These are phyloP conservation scores for Cairneyella variabilis DNA, from an alignment of 495 filamentous ascomycete genomes.

Conservation along the genomic window DNA sequence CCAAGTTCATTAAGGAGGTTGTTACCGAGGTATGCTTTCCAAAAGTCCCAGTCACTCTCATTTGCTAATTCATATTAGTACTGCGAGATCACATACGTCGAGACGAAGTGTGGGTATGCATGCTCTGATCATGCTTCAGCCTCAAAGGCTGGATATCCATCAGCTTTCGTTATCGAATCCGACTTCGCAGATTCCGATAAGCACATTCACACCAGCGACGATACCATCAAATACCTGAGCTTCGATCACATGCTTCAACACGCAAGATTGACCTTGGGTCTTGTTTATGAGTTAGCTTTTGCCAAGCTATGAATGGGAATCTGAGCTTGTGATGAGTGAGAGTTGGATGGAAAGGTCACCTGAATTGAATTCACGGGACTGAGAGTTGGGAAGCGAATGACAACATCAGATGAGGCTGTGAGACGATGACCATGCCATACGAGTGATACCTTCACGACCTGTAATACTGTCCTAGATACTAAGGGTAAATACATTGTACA, in stretches of 20 bases:
- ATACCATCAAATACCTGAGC: slow-evolving; percentile 80
- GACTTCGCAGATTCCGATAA: slow-evolving; percentile 80
- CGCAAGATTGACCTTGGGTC: slow-evolving; percentile 82
- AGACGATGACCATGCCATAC: too few relatives aligned
- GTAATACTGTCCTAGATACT: too few relatives aligned
- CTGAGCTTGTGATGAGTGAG: background rate
- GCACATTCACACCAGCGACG: slow-evolving; percentile 87
- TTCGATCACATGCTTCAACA: slow-evolving; percentile 99
- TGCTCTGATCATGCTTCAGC: slow-evolving; percentile 98
- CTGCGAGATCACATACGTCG: slow-evolving; percentile 83
- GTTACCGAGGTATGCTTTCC: slow-evolving; percentile 59
- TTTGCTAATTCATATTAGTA: slow-evolving; percentile 47
- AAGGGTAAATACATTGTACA: too few relatives aligned
- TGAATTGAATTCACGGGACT: too few relatives aligned
- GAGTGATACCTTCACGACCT: too few relatives aligned
- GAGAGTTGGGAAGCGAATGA: too few relatives aligned
- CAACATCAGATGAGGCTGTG: too few relatives aligned
- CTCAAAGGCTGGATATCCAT: slow-evolving; percentile 90
- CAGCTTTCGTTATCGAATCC: slow-evolving; percentile 93
- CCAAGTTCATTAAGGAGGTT: slow-evolving; percentile 87
- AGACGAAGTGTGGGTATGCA: slow-evolving; percentile 95
- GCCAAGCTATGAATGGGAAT: slow-evolving; percentile 36
- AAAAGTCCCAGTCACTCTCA: background rate
- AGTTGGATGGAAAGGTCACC: too few relatives aligned
- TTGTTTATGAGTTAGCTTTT: slow-evolving; percentile 85